Conservation (phyloP, 2,329 filamentous ascomycete species). For the Fusarium transvaalense region DNA sequence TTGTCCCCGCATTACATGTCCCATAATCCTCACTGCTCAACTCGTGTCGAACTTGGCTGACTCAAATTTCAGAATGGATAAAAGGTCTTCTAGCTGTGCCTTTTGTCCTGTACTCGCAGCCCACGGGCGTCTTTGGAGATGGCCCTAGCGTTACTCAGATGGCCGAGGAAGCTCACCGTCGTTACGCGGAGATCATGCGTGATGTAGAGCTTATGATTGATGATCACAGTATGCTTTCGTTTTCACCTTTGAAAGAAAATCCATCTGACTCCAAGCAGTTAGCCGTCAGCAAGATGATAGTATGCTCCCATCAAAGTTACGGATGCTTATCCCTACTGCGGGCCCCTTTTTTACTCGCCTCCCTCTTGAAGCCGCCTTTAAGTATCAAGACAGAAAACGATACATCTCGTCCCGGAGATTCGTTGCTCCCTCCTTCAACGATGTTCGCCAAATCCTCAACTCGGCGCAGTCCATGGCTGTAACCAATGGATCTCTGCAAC, state of each 20-base stretch:
- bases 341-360: slow-evolving; percentile 95
- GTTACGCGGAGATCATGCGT: slow-evolving; percentile 94
- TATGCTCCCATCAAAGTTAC: slow-evolving; percentile 85
- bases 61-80: slow-evolving; percentile 83
- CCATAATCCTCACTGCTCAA: slow-evolving; percentile 2
- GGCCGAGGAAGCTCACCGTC: slow-evolving; percentile 82
- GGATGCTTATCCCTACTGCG: slow-evolving; percentile 89
- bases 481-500: slow-evolving; percentile 79
- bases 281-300: slow-evolving; percentile 74
- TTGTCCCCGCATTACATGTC: slow-evolving; percentile 10
- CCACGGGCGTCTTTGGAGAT: slow-evolving; percentile 85
- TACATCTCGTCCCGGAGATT: slow-evolving; percentile 93
- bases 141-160: slow-evolving; percentile 76
- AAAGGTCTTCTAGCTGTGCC: slow-evolving; percentile 94
- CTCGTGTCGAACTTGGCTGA: slow-evolving; percentile 15
- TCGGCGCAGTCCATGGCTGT: slow-evolving; percentile 94
- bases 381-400: slow-evolving; percentile 86
- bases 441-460: slow-evolving; percentile 92
- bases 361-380: slow-evolving; percentile 89
- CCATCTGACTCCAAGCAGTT: slow-evolving; percentile 62
- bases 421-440: slow-evolving; percentile 97
- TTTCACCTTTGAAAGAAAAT: neutral
- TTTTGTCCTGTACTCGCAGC: slow-evolving; percentile 96
- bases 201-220: slow-evolving; percentile 93
- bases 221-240: slow-evolving; percentile 78